Evolutionary conservation across 192 early-diverging fungal genomes (phyloP), one percentile per base, ranked within the genome.

Genomic region (Entomortierella parvispora): DNA sequence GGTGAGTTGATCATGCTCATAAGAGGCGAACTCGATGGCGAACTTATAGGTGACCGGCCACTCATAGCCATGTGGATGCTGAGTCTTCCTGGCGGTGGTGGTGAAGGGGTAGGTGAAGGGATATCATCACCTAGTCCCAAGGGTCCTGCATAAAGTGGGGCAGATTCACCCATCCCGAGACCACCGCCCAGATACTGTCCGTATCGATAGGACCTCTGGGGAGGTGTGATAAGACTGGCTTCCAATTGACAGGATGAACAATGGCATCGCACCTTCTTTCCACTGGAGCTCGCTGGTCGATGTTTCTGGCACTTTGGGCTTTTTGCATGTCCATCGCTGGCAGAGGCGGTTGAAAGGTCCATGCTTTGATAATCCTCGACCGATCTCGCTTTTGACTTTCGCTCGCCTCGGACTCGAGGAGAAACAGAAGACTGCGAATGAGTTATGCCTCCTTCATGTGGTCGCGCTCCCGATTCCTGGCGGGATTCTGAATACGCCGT

Each of bases 61-160:
- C 54, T 59, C 74, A 77, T 77, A 4, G 74, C 74, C 74, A 77
- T 77, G 33, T 77, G 74, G 33, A 68, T 68, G 17, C 66, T 63
- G n/a, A 68, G 40, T 33, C 74, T 40, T 53, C 74, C 66, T 50
- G 65, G 48, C 2, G 74, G 14, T 40, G 70, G 70, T 5, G 74
- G 74, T 25, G 74, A 77, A 8, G 74, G 74, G 1, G 74, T 64
- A 14, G 74, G 74, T 12, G 74, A 77, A 17, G 74, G 74, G 28
- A 77, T 68, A 23, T 77, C 74, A 18, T 77, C 74, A 1, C 74
- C 66, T 0, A 77, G 49, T n/a, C 74, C 74, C 34, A 77, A 29
- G 15, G 74, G 66, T 6, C 74, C 74, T 14, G 74, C 59, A 29
- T 77, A 77, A 7, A 77, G 62, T 4, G 74, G 74, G 15, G 62